These are phyloP conservation scores for Aspergillus tamarii DNA, from an alignment of 2,329 filamentous ascomycete genomes.

Conservation along the genomic window DNA sequence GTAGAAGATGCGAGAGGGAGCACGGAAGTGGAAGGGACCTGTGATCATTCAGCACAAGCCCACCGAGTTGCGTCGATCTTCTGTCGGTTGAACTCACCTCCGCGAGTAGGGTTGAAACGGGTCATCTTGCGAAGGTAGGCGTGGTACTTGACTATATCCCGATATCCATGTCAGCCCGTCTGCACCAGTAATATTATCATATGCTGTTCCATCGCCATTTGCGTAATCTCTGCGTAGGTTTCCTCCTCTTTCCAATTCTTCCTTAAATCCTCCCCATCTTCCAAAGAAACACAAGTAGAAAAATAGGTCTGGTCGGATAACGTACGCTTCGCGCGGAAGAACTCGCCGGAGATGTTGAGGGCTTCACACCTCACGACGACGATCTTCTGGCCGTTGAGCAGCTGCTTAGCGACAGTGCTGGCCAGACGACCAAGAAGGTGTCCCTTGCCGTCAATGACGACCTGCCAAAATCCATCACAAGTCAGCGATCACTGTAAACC, in stretches of 20 bases:
- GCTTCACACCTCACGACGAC: slow-evolving; percentile 98
- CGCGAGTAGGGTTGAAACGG: slow-evolving; percentile 98
- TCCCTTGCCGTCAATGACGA: slow-evolving; percentile 99
- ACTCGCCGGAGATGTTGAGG: slow-evolving; percentile 99
- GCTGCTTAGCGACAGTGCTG: slow-evolving; percentile 97
- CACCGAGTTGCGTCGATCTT: slow-evolving; percentile 2
- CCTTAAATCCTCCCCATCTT: slow-evolving; percentile 9
- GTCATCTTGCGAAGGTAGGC: slow-evolving; percentile 99
- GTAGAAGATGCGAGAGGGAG: slow-evolving; percentile 99
- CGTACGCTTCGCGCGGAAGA: slow-evolving; percentile 99
- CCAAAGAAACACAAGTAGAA: slow-evolving; percentile 7
- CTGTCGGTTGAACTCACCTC: slow-evolving; percentile 66
- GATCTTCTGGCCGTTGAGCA: slow-evolving; percentile 99
- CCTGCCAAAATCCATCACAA: slow-evolving; percentile 59
- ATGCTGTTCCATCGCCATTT: slow-evolving; percentile 7
- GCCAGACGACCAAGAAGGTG: slow-evolving; percentile 99
- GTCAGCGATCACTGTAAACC: slow-evolving; percentile 39
- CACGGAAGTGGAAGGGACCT: slow-evolving; percentile 99
- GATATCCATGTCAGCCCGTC: slow-evolving; percentile 51
- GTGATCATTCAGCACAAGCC: slow-evolving; percentile 21
- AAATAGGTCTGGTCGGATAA: slow-evolving; percentile 46
- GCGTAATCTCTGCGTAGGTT: slow-evolving; percentile 10
- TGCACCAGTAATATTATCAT: slow-evolving; percentile 7
- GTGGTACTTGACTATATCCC: slow-evolving; percentile 93
- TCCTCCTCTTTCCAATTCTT: slow-evolving; percentile 6